Evolutionary conservation across 2,329 filamentous ascomycete species (phyloP).

Genomic region (Curvularia spicifera): DNA sequence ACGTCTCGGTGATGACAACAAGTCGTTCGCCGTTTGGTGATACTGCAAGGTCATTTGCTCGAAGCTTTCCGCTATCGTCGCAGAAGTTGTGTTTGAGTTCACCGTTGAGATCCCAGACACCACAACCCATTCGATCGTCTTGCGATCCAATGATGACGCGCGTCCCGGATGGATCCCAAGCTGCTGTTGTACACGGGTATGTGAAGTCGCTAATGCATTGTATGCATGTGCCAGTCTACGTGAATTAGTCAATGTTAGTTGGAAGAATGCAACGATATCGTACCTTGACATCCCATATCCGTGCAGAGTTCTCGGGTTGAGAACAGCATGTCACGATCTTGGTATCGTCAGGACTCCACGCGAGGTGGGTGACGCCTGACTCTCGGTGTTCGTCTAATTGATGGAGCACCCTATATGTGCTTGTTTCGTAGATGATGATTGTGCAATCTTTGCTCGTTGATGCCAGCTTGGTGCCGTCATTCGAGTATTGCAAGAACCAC

Average conservation of each 20-base stretch:
- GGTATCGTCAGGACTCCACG: conserved; percentile 91
- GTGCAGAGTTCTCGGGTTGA: conserved; percentile 68
- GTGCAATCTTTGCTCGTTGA: conserved; percentile 78
- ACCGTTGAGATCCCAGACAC: conserved; percentile 68
- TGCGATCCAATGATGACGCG: conserved; percentile 73
- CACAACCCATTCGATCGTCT: conserved; percentile 46
- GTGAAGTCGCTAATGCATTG: conserved; percentile 70
- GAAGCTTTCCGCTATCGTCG: conserved; percentile 63
- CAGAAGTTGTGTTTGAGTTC: conserved; percentile 67
- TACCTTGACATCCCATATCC: conserved; percentile 70
- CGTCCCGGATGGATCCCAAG: conserved; percentile 82
- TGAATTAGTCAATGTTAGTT: conserved; percentile 14
- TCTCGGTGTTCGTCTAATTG: conserved; percentile 68
- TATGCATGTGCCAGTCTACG: conserved; percentile 58
- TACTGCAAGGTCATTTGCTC: conserved; percentile 84
- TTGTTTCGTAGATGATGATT: conserved; percentile 83
- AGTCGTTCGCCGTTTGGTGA: conserved; percentile 80
- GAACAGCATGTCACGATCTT: conserved; percentile 84
- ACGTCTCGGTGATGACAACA: conserved; percentile 74
- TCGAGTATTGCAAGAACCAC: conserved; percentile 90
- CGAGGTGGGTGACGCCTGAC: conserved; percentile 78
- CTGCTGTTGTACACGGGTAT: conserved; percentile 86
- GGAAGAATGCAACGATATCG: conserved; percentile 1
- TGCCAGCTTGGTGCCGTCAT: conserved; percentile 81
- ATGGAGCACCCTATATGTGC: conserved; percentile 69